phyloP scores from a whole-genome alignment of 2,329 filamentous ascomycete genomes.

The Tolypocladium pustulatum region DNA sequence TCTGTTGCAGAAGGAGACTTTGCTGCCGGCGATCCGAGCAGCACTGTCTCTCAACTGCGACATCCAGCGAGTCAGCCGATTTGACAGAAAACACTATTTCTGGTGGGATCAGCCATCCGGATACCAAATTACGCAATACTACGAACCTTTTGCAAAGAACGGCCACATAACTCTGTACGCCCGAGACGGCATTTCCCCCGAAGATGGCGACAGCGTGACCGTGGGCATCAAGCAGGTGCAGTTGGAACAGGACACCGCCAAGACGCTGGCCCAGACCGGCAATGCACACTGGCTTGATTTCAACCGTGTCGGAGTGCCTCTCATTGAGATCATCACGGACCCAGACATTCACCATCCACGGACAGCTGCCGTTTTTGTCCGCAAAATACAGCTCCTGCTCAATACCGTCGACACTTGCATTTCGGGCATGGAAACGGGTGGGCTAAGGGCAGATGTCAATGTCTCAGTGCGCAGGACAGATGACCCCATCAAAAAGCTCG shows the following conservation, averaged over 20 bases:
- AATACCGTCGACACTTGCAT: slow-evolving; percentile 76
- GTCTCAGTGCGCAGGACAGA: slow-evolving; percentile 65
- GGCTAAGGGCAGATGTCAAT: slow-evolving; percentile 87
- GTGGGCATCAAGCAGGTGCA: slow-evolving; percentile 90
- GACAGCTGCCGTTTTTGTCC: slow-evolving; percentile 78
- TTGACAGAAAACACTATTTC: slow-evolving; percentile 98
- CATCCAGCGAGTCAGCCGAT: slow-evolving; percentile 66
- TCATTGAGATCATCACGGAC: slow-evolving; percentile 91
- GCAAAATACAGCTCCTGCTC: slow-evolving; percentile 77
- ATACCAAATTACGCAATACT: slow-evolving; percentile 97
- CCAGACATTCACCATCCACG: slow-evolving; percentile 80
- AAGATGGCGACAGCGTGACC: slow-evolving; percentile 58
- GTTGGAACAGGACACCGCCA: slow-evolving; percentile 96
- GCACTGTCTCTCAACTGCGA: slow-evolving; percentile 75
- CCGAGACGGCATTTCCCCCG: slow-evolving; percentile 68
- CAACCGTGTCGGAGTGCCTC: slow-evolving; percentile 80
- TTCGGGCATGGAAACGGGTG: slow-evolving; percentile 86
- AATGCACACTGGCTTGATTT: slow-evolving; percentile 77
- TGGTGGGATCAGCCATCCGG: slow-evolving; percentile 96
- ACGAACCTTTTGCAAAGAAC: slow-evolving; percentile 58
- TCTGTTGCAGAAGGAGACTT: slow-evolving; percentile 67
- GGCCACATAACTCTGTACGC: slow-evolving; percentile 61
- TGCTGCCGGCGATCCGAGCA: slow-evolving; percentile 84
- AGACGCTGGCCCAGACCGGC: slow-evolving; percentile 70
- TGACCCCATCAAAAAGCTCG: slow-evolving; percentile 40